Conservation (phyloP, 345 rosid species). For the Euphorbia lathyris region DNA sequence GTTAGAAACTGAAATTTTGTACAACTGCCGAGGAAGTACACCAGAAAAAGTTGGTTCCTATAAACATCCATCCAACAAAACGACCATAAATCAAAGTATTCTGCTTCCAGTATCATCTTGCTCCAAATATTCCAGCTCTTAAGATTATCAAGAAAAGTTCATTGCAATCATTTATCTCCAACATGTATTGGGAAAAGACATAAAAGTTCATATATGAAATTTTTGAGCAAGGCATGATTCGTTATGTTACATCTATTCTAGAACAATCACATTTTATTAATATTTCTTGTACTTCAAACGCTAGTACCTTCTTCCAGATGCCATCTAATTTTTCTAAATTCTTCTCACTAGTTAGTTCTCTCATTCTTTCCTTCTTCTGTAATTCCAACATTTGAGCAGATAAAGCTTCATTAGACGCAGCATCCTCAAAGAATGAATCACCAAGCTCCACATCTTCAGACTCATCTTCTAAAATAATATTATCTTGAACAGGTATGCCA, state of each 20-base stretch:
- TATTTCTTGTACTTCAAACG: constrained; percentile 13
- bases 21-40: neutral
- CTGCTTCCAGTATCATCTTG: neutral
- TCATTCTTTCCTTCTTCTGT: constrained; percentile 66
- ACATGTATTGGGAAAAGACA: neutral
- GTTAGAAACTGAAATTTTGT: neutral
- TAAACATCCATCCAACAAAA: neutral
- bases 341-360: constrained; percentile 55
- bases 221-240: constrained; percentile 2
- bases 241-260: neutral
- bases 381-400: constrained; percentile 52
- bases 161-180: neutral
- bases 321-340: constrained; percentile 72
- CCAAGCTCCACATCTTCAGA: constrained; percentile 66
- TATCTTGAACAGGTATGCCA: constrained; percentile 27
- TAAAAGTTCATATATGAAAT: neutral
- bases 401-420: constrained; percentile 32
- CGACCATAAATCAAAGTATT: neutral
- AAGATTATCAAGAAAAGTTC: neutral
- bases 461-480: constrained; percentile 33
- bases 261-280: constrained; percentile 4
- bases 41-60: neutral
- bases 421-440: constrained; percentile 57
- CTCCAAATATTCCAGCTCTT: neutral
- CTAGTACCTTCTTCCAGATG: constrained; percentile 87